These are phyloP conservation scores for Daedaleopsis sinensis DNA, from an alignment of 768 basidiomycete genomes.

Conservation along the genomic window DNA sequence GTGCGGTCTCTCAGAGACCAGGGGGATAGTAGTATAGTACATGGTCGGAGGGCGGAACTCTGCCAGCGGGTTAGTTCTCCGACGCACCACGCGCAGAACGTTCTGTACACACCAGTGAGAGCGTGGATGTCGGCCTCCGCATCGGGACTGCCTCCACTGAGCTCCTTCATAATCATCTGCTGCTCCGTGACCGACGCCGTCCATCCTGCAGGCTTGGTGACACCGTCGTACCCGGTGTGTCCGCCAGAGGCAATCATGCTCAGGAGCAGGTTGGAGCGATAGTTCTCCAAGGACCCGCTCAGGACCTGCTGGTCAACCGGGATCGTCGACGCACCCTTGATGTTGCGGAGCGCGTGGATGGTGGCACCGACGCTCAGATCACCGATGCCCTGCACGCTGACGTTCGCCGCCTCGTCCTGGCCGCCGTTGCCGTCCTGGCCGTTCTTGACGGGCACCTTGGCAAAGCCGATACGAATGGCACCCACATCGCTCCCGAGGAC, in stretches of 20 bases:
- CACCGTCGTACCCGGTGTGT: slow-evolving; percentile 61
- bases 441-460: slow-evolving; percentile 93
- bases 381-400: slow-evolving; percentile 80
- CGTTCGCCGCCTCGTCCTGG: slow-evolving; percentile 63
- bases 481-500: slow-evolving; percentile 96
- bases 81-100: not conserved
- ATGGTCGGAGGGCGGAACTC: slow-evolving; percentile 92
- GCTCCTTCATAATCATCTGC: slow-evolving; percentile 95
- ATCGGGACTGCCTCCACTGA: slow-evolving; percentile 75
- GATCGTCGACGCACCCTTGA: slow-evolving; percentile 91
- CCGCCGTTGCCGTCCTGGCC: slow-evolving; percentile 63
- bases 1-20: slow-evolving; percentile 81
- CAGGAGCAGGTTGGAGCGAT: slow-evolving; percentile 86
- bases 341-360: slow-evolving; percentile 82
- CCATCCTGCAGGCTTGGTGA: slow-evolving; percentile 68
- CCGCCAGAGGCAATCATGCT: slow-evolving; percentile 84
- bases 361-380: slow-evolving; percentile 87
- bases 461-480: slow-evolving; percentile 95
- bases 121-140: slow-evolving; percentile 85
- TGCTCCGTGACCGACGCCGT: slow-evolving; percentile 83
- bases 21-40: slow-evolving; percentile 96
- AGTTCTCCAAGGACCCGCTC: slow-evolving; percentile 91
- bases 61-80: slow-evolving; percentile 34
- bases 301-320: slow-evolving; percentile 94
- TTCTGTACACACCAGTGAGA: slow-evolving; percentile 67